Conservation (phyloP, 495 filamentous ascomycete species). For the Endocarpon pusillum region DNA sequence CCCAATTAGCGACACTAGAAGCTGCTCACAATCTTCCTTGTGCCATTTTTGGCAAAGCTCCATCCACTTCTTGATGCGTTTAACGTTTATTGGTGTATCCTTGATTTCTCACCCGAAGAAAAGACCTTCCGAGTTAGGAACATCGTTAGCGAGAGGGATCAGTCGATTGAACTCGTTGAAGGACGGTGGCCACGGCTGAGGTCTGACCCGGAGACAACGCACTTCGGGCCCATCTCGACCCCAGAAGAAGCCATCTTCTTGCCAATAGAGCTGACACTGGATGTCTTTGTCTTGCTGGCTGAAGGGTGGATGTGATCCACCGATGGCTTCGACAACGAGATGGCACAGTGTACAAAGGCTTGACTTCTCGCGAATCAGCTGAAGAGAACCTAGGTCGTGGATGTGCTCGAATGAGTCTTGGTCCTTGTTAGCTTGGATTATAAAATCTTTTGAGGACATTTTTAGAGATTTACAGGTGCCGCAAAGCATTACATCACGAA, state of each 20-base stretch:
- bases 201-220: neutral
- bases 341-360: neutral
- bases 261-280: conserved; percentile 1
- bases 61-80: neutral
- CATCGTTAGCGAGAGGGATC: neutral
- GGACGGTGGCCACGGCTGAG: neutral
- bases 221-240: neutral
- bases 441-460: neutral
- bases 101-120: neutral
- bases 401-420: neutral
- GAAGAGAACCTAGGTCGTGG: neutral
- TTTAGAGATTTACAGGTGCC: neutral
- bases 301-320: neutral
- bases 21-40: neutral
- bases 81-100: neutral
- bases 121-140: neutral
- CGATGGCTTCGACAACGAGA: neutral
- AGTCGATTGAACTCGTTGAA: conserved; percentile 1
- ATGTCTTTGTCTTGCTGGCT: neutral
- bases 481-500: neutral
- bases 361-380: neutral
- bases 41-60: neutral
- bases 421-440: neutral
- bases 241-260: conserved; percentile 1
- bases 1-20: neutral